Base-by-base conservation (phyloP, 1,139 yeast species). In the Hemisphaericaspora subhashii region DNA sequence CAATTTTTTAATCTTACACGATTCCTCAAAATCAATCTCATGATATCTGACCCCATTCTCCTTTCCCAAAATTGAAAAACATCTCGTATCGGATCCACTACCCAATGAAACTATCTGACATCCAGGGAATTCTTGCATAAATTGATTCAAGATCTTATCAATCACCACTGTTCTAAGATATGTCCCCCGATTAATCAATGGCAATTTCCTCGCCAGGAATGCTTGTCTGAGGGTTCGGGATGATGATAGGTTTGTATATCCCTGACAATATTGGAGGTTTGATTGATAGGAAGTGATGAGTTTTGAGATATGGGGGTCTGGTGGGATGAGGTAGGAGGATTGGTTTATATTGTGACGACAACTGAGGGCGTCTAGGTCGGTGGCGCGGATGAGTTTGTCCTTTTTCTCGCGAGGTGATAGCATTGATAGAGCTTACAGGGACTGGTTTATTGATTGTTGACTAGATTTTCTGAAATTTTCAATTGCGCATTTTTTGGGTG, bases 1-100 rank as follows among this genome's bases (percentile, higher is more conserved):
- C 33, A 71, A 60, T 42, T 77, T 74, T 57, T 92, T 92, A 41
- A 84, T 60, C 42, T 65, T 66, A 1, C 79, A 74, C 2, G 88
- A 77, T 20, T 72, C 81, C 1, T 74, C 70, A 53, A 86, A 90
- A 59, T 92, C 98, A 17, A 88, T 56, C 57, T 92, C 98, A 38
- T 83, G 71, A 54, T 81, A 84, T 3, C 60, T 57, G 28, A 83
- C 48, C 4, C 45, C 29, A 3, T 43, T 37, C 22, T 37, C 21
- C 2, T 42, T 36, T 15, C 53, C 40, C 33, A 86, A 57, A 3
- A 80, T 41, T 5, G 67, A 58, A 53, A 87, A 86, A 5, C 78
- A 73, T 43, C 98, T 62, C 1, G 97, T 82, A 59, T 92, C 98
- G n/a, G 95, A 86, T 1, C 98, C 98, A n/a, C 97, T 87, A 0